A percentile compares a stretch with the other conserved stretches of the same genome.
These are phyloP conservation scores for Penicillium longicatenatum DNA, from an alignment of 495 filamentous ascomycete genomes.

Conservation along the genomic window DNA sequence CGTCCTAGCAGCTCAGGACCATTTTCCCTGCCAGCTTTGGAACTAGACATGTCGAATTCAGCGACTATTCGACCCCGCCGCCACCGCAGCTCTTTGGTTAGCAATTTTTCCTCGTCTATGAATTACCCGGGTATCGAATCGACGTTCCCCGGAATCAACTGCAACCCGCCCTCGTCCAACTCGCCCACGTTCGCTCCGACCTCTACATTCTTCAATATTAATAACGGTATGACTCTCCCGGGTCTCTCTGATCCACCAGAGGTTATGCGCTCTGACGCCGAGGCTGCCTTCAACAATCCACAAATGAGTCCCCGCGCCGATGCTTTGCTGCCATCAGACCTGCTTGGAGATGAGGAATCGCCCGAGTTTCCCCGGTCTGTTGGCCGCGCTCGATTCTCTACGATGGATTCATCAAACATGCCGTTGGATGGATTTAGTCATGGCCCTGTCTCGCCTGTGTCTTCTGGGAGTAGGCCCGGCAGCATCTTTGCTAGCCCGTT, in stretches of 20 bases:
- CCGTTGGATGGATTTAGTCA: slow-evolving; percentile 42
- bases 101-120: slow-evolving; percentile 50
- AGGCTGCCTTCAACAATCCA: slow-evolving; percentile 57
- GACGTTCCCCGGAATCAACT: slow-evolving; percentile 41
- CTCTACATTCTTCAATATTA: slow-evolving; percentile 60
- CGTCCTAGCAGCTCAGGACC: slow-evolving; percentile 44
- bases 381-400: slow-evolving; percentile 41
- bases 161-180: slow-evolving; percentile 47
- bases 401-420: slow-evolving; percentile 37
- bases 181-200: slow-evolving; percentile 51
- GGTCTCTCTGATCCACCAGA: slow-evolving; percentile 42
- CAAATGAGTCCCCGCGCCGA: slow-evolving; percentile 83
- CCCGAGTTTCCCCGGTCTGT: slow-evolving; percentile 51
- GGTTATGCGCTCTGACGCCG: slow-evolving; percentile 43
- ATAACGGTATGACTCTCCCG: slow-evolving; percentile 55
- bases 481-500: slow-evolving; percentile 70
- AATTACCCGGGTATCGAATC: slow-evolving; percentile 44
- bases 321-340: slow-evolving; percentile 74
- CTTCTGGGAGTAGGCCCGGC: slow-evolving; percentile 60
- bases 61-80: slow-evolving; percentile 49
- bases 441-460: slow-evolving; percentile 70
- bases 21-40: slow-evolving; percentile 47
- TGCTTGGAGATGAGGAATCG: slow-evolving; percentile 75
- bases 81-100: slow-evolving; percentile 51
- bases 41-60: slow-evolving; percentile 42